These are phyloP conservation scores for Naganishia randhawae DNA, from an alignment of 768 basidiomycete species.

Conservation along the genomic window DNA sequence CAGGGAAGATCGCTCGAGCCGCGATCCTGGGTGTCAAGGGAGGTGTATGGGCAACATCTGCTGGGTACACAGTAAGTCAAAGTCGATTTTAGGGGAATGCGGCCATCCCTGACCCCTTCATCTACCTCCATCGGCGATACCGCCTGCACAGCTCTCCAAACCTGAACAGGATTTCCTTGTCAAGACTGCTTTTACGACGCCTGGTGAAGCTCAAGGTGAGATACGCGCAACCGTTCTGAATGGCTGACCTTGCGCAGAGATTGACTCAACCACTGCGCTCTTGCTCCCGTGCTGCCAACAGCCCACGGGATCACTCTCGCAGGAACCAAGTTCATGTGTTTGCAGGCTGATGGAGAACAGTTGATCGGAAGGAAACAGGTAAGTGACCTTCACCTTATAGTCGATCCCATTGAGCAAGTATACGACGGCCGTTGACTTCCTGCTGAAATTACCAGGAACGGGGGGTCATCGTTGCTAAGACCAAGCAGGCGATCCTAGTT, in stretches of 20 bases:
- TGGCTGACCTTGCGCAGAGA: background rate
- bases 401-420: slow-evolving; percentile 2
- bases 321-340: slow-evolving; percentile 71
- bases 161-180: slow-evolving; percentile 65
- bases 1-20: slow-evolving; percentile 67
- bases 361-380: slow-evolving; percentile 77
- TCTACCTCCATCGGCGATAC: background rate
- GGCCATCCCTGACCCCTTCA: background rate
- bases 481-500: slow-evolving; percentile 78
- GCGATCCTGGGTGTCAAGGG: slow-evolving; percentile 71
- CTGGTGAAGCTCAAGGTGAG: slow-evolving; percentile 52
- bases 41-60: slow-evolving; percentile 69
- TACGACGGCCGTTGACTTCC: background rate
- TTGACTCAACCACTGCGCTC: background rate
- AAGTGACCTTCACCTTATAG: slow-evolving; percentile 44
- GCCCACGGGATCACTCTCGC: slow-evolving; percentile 63
- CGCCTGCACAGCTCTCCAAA: slow-evolving; percentile 57
- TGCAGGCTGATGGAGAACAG: slow-evolving; percentile 56
- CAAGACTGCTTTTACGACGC: slow-evolving; percentile 54
- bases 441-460: slow-evolving; percentile 63
- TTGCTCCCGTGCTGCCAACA: slow-evolving; percentile 27
- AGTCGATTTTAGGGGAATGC: background rate
- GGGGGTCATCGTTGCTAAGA: slow-evolving; percentile 65
- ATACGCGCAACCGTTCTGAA: background rate
- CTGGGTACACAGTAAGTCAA: slow-evolving; percentile 60